Evolutionary conservation across 345 rosid species (phyloP).

Genomic region (Brassica rapa): DNA sequence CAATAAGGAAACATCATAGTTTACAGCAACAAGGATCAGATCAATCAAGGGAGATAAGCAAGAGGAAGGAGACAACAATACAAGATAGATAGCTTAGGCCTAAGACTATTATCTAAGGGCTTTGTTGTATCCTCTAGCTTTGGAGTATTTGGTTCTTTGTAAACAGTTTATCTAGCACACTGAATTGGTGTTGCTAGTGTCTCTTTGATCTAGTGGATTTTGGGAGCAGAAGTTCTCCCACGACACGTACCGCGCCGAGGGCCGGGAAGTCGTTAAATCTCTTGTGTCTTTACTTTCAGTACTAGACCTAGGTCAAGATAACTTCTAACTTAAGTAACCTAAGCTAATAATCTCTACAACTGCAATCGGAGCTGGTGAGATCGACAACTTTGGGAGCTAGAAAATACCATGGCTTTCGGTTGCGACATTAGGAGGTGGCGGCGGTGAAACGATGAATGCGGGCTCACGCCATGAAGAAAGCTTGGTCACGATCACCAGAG

Average conservation of each 20-base stretch:
- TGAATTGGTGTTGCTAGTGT: background rate
- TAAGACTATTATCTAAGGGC: too few species aligned
- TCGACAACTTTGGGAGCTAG: too few species aligned
- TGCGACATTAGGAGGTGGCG: too few species aligned
- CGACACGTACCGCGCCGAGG: background rate
- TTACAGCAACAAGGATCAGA: background rate
- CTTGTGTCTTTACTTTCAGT: background rate
- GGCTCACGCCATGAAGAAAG: too few species aligned
- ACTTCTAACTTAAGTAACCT: background rate
- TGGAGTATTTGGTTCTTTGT: background rate
- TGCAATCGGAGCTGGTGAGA: too few species aligned
- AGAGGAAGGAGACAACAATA: too few species aligned
- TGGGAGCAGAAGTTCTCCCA: background rate
- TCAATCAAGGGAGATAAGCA: background rate
- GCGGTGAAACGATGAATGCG: too few species aligned
- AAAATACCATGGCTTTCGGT: too few species aligned
- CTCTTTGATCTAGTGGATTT: background rate
- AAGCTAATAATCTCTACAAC: background rate
- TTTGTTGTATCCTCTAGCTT: too few species aligned
- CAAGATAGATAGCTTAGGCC: too few species aligned
- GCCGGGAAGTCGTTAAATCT: background rate
- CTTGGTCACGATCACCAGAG: too few species aligned
- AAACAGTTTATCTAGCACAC: background rate
- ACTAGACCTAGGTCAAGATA: background rate
- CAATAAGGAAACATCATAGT: too few species aligned